A percentile compares a stretch with the other conserved stretches of the same genome.
Evolutionary conservation across 345 rosid species (phyloP).

Genomic region (Dipteronia sinensis): DNA sequence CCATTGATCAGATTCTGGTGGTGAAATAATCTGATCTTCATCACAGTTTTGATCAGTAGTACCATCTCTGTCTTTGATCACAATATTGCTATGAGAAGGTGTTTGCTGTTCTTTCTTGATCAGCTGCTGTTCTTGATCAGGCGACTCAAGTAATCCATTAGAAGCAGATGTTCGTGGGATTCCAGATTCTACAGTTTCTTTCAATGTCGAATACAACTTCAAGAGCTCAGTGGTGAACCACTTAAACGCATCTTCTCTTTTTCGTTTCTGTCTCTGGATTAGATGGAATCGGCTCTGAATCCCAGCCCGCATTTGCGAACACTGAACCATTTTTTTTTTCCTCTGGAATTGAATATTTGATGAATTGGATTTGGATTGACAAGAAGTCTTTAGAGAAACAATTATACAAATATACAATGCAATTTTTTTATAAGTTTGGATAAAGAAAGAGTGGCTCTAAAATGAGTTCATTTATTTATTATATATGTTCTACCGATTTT

Average conservation of each 20-base stretch:
- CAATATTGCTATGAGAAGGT: conserved; percentile 31
- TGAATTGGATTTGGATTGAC: conserved; percentile 6
- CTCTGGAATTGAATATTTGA: conserved; percentile 14
- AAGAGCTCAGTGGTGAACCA: conserved; percentile 58
- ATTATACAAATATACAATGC: too few relatives aligned
- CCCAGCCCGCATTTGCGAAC: too few relatives aligned
- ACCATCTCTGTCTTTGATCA: conserved; percentile 26
- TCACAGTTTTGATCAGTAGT: conserved; percentile 17
- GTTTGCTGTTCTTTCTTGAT: conserved; percentile 31
- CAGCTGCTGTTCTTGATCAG: conserved; percentile 27
- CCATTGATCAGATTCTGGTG: conserved; percentile 48
- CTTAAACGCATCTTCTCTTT: conserved; percentile 51
- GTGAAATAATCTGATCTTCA: too few relatives aligned
- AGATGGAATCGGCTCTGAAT: too few relatives aligned
- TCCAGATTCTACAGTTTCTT: conserved; percentile 61
- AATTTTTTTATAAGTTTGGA: neutral
- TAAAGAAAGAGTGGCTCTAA: neutral
- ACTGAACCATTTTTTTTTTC: neutral
- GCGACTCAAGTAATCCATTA: conserved; percentile 25
- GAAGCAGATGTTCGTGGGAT: conserved; percentile 29
- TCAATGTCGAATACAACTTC: conserved; percentile 72
- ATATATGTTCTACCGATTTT: too few relatives aligned
- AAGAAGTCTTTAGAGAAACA: neutral
- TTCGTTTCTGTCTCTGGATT: neutral
- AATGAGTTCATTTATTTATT: too few relatives aligned